Base-by-base conservation (phyloP, 2,329 filamentous ascomycete genomes). In the Aspergillus sp. region DNA sequence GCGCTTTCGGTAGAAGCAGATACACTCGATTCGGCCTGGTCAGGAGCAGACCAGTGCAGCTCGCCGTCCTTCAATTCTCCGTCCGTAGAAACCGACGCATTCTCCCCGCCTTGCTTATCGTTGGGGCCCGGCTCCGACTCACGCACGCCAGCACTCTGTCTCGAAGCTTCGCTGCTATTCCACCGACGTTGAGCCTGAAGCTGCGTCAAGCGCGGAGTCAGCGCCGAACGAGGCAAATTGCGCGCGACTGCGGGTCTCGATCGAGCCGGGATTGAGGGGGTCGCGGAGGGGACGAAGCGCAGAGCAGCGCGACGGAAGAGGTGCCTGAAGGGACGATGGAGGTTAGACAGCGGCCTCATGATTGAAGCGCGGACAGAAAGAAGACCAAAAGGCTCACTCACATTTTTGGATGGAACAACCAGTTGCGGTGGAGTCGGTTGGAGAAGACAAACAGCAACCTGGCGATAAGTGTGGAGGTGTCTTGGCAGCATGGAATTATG, bases 261-360 rank as follows among this genome's bases (percentile, higher is more conserved):
- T 43, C 60, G 66, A 24, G 58, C 57, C 39, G 66, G 44, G 43
- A 63, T 51, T 28, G 64, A 61, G 39, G 58, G 47, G 20, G 67
- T 61, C 20, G 67, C 60, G 15, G 66, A 48, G 30, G 19, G 19
- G 5, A 22, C 19, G 6, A 73, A 67, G 49, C 73, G 71, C 49
- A 68, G 61, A 45, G 74, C 72, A 43, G 69, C 63, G 49, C 71
- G 72, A 40, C 74, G 72, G 45, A 80, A 60, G 43, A 64, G 63
- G 60, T 68, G 71, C 74, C 74, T 78, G 42, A n/a, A n/a, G n/a
- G n/a, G n/a, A n/a, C n/a, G n/a, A n/a, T n/a, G n/a, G n/a, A n/a
- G n/a, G n/a, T n/a, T n/a, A n/a, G n/a, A n/a, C n/a, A n/a, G n/a
- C n/a, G n/a, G n/a, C 10, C 15, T n/a, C 15, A 13, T 5, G 27